Conservation (phyloP, 345 rosid species). For the Heritiera fomes region DNA sequence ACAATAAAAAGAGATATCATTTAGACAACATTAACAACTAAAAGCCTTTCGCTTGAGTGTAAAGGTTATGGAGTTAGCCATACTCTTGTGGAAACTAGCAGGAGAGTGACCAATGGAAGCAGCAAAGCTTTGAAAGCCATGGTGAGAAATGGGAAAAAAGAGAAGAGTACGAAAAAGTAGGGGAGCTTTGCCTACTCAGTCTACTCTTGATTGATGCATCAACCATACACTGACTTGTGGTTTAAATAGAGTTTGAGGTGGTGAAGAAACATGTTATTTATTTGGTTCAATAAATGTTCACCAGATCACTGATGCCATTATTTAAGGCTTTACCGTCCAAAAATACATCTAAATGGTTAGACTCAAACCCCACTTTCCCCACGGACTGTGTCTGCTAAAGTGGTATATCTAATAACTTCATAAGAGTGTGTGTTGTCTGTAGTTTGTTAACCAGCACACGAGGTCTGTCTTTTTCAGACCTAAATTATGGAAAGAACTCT, state of each 20-base stretch:
- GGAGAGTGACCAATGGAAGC: conserved; percentile 35
- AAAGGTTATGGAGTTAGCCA: background rate
- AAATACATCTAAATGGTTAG: background rate
- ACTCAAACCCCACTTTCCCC: background rate
- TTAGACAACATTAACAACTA: background rate
- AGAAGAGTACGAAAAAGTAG: background rate
- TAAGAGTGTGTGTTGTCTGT: background rate
- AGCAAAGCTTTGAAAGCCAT: conserved; percentile 41
- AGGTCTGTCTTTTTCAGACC: conserved; percentile 15
- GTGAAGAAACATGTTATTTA: background rate
- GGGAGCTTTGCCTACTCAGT: background rate
- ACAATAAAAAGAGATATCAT: background rate
- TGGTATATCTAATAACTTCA: background rate
- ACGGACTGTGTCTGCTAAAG: background rate
- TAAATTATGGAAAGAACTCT: background rate
- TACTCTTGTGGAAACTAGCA: conserved; percentile 36
- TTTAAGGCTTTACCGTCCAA: background rate
- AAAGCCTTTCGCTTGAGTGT: background rate
- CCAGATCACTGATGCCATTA: background rate
- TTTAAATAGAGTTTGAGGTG: background rate
- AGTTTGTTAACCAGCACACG: conserved; percentile 24
- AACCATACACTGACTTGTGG: background rate
- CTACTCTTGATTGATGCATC: background rate
- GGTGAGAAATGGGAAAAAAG: background rate
- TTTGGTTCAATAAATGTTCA: background rate